Percentiles rank a stretch among this genome's conserved stretches.
Evolutionary conservation across 1,139 yeast genomes (phyloP).

Genomic region (Pichia sp.): DNA sequence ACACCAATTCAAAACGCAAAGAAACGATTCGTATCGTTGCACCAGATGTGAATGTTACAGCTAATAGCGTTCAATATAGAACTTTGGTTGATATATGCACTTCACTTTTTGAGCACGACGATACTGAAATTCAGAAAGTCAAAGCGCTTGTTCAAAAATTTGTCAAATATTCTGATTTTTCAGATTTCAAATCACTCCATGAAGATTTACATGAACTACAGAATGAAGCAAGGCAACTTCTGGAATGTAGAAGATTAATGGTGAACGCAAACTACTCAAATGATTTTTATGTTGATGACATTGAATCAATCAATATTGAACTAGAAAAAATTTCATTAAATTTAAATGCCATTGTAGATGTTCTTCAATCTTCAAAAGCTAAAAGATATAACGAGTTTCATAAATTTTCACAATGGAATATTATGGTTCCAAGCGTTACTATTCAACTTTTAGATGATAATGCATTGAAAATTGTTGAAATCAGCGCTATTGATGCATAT

Average conservation of each 20-base stretch:
- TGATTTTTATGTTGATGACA: slow-evolving; percentile 22
- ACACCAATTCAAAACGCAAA: slow-evolving; percentile 14
- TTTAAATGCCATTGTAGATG: slow-evolving; percentile 59
- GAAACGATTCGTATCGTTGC: slow-evolving; percentile 34
- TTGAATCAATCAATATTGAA: slow-evolving; percentile 47
- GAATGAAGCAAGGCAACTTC: slow-evolving; percentile 40
- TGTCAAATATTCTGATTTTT: slow-evolving; percentile 62
- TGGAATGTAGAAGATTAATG: slow-evolving; percentile 30
- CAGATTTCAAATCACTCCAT: slow-evolving; percentile 57
- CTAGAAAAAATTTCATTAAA: slow-evolving; percentile 51
- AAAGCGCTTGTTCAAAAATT: slow-evolving; percentile 61
- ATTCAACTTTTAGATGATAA: slow-evolving; percentile 41
- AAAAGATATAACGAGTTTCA: slow-evolving; percentile 35
- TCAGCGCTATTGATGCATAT: slow-evolving; percentile 40
- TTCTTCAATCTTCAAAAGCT: slow-evolving; percentile 33
- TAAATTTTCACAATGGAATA: slow-evolving; percentile 33
- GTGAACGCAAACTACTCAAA: slow-evolving; percentile 26
- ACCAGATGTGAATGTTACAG: slow-evolving; percentile 63
- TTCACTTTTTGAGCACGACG: slow-evolving; percentile 61
- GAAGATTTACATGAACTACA: slow-evolving; percentile 52
- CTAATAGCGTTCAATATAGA: slow-evolving; percentile 69
- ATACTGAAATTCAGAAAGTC: slow-evolving; percentile 41
- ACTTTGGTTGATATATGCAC: slow-evolving; percentile 57
- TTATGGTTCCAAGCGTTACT: slow-evolving; percentile 44
- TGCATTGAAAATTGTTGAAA: slow-evolving; percentile 41